A percentile compares a stretch with the other conserved stretches of the same genome.
Conservation (phyloP, 805 yeast genomes). For the Hanseniaspora mollemarum region DNA sequence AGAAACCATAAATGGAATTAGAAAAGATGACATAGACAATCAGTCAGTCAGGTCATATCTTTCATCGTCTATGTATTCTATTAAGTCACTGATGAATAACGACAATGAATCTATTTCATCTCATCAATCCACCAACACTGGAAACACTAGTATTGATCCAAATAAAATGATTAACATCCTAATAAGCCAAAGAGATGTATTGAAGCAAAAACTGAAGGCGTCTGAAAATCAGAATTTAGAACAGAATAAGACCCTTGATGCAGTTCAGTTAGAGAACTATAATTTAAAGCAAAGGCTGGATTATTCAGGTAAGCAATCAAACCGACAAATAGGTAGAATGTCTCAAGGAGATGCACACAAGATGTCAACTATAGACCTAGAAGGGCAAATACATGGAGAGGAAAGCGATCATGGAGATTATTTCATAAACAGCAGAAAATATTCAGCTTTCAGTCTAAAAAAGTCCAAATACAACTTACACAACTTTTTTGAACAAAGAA, state of each 20-base stretch:
- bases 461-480: not conserved
- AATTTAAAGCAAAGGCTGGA: slow-evolving; percentile 5
- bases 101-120: not conserved
- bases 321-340: not conserved
- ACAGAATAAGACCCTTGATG: not conserved
- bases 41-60: slow-evolving; percentile 7
- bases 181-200: slow-evolving; percentile 10
- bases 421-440: slow-evolving; percentile 6
- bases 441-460: not conserved
- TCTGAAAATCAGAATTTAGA: not conserved
- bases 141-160: not conserved
- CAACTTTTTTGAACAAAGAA: not conserved
- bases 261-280: not conserved
- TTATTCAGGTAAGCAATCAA: not conserved
- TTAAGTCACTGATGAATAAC: slow-evolving; percentile 3
- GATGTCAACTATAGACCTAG: slow-evolving; percentile 4
- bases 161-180: slow-evolving; percentile 6
- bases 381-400: not conserved
- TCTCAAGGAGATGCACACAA: not conserved
- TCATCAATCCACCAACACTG: not conserved
- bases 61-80: slow-evolving; percentile 11
- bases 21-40: slow-evolving; percentile 8
- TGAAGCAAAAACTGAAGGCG: slow-evolving; percentile 9
- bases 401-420: not conserved
- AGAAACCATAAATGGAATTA: not conserved